Evolutionary conservation across 768 basidiomycete species (phyloP).

Genomic region (Russula virescens): DNA sequence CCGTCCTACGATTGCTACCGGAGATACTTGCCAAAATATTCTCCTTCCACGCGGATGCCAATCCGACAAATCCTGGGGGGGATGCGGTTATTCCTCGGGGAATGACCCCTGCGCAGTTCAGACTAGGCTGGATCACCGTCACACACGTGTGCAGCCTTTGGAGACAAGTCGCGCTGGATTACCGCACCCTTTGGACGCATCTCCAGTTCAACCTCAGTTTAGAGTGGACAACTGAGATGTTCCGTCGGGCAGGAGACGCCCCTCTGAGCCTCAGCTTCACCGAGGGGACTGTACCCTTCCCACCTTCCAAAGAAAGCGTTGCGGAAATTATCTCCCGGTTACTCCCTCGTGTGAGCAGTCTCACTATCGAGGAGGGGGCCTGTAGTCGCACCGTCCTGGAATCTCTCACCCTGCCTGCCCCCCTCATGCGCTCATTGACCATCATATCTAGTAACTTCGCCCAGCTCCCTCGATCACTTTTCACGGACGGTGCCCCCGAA

Average conservation of each 20-base stretch:
- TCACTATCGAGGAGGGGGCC: constrained; percentile 7
- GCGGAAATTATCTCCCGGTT: constrained; percentile 5
- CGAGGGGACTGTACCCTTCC: not conserved
- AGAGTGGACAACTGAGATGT: constrained; percentile 12
- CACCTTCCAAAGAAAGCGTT: not conserved
- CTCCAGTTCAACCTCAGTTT: constrained; percentile 15
- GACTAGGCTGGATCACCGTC: constrained; percentile 16
- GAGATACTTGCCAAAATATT: constrained; percentile 16
- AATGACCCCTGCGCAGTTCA: not conserved
- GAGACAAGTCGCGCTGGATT: constrained; percentile 13
- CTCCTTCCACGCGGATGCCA: constrained; percentile 6
- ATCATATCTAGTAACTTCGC: not conserved
- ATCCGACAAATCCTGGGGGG: not conserved
- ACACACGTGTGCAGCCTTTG: constrained; percentile 18
- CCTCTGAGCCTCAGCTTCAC: constrained; percentile 4
- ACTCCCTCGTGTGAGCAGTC: constrained; percentile 6
- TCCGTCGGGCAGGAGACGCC: constrained; percentile 6
- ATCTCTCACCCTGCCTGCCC: not conserved
- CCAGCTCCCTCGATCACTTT: constrained; percentile 5
- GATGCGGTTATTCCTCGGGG: not conserved
- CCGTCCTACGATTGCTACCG: constrained; percentile 2
- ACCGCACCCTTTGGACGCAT: constrained; percentile 8
- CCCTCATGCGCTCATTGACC: constrained; percentile 2
- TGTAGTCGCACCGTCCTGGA: not conserved
- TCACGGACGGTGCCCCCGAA: not conserved